Evolutionary conservation across 2,329 filamentous ascomycete genomes (phyloP).

Genomic region (Huntiella decipiens): DNA sequence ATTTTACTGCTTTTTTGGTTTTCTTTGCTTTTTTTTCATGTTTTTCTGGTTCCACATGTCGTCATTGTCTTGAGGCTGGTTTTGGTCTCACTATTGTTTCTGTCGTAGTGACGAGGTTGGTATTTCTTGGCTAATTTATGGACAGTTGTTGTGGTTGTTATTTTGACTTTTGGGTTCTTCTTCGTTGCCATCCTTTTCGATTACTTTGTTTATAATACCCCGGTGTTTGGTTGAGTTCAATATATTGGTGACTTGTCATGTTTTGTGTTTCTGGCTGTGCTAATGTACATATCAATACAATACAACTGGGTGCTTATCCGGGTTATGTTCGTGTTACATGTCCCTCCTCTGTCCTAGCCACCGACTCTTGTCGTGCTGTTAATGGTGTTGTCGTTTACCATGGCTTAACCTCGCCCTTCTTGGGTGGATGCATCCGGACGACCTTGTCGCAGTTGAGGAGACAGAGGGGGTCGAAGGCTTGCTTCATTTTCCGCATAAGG

Average conservation of each 20-base stretch:
- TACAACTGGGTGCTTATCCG: too few species aligned
- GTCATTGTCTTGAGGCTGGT: too few species aligned
- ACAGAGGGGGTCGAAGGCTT: slow-evolving; percentile 58
- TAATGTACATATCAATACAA: too few species aligned
- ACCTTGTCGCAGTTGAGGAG: slow-evolving; percentile 54
- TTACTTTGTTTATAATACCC: slow-evolving; percentile 30
- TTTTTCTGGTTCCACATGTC: not conserved
- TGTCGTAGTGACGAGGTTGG: not conserved
- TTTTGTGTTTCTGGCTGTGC: too few species aligned
- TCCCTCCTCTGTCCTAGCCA: too few species aligned
- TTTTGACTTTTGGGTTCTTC: slow-evolving; percentile 4
- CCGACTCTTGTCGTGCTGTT: too few species aligned
- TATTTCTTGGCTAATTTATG: too few species aligned
- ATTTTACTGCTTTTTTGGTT: not conserved
- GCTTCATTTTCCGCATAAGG: slow-evolving; percentile 71
- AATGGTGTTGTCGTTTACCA: slow-evolving; percentile 20
- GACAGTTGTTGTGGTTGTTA: not conserved
- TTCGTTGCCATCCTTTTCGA: slow-evolving; percentile 1
- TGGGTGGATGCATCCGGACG: slow-evolving; percentile 35
- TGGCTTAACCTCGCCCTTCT: slow-evolving; percentile 24
- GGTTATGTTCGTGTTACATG: too few species aligned
- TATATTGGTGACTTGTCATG: too few species aligned
- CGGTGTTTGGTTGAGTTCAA: slow-evolving; percentile 10
- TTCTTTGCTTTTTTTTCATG: not conserved
- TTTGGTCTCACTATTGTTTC: not conserved